These are phyloP conservation scores for Bacterosira constricta DNA, from an alignment of 108 stramenopile genomes.

Conservation along the genomic window DNA sequence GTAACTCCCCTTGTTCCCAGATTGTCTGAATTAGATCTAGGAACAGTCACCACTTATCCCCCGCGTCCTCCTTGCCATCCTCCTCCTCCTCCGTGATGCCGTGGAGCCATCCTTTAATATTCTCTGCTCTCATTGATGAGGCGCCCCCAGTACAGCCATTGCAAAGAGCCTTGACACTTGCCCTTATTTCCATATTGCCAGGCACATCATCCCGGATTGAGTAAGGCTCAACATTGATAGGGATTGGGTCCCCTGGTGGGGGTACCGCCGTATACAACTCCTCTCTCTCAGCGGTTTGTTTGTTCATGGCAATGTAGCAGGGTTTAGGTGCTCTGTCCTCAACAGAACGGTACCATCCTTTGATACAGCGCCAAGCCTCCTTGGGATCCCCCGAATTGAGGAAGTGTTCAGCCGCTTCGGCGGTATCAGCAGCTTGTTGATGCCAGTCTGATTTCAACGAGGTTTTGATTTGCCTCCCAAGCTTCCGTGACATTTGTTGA, in stretches of 20 bases:
- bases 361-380: not conserved
- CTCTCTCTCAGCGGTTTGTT: not conserved
- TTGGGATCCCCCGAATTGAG: not conserved
- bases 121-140: not conserved
- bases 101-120: slow-evolving; percentile 8
- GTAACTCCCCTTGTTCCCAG: slow-evolving; percentile 12
- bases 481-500: not conserved
- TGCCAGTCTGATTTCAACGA: not conserved
- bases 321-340: slow-evolving; percentile 6
- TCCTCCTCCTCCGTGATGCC: not conserved
- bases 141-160: not conserved
- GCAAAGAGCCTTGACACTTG: too few species aligned
- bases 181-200: too few species aligned
- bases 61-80: not conserved
- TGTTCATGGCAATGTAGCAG: not conserved
- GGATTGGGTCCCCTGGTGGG: not conserved
- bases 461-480: not conserved
- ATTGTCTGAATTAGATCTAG: slow-evolving; percentile 1
- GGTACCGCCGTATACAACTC: slow-evolving; percentile 4
- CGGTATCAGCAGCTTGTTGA: not conserved
- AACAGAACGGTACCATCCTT: slow-evolving; percentile 8
- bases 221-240: not conserved
- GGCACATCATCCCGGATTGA: not conserved
- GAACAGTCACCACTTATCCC: not conserved
- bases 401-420: not conserved